Base-by-base conservation (phyloP, 2,329 filamentous ascomycete species). In the Fusarium sublunatum region DNA sequence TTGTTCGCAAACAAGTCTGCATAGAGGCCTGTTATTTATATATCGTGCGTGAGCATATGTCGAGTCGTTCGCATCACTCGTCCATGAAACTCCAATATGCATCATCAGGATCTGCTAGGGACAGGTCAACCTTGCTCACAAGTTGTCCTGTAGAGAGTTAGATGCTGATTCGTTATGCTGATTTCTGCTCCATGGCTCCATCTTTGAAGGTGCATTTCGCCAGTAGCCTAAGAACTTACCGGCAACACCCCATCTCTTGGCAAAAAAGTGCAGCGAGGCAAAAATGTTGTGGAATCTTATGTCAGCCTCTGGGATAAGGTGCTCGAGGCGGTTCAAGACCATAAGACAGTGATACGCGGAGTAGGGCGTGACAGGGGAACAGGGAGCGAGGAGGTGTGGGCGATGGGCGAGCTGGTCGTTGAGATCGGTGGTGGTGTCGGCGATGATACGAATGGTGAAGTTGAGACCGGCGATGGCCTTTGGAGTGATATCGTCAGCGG, bases 391-490 rank as follows among this genome's bases (percentile, higher is more conserved):
- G 22, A 74, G 67, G 19, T 73, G 72, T 9, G 75, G 72, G 10
- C 67, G 66, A 34, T 70, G 71, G 22, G 71, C 66, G 26, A 76
- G 72, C 43, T 74, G 72, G 34, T 72, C 68, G 47, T 75, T 75
- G 44, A 75, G 72, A 31, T 75, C 72, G 35, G 70, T 70, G n/a
- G 73, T 75, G 22, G 73, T 74, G 48, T 76, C 74, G 49, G 72
- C 70, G 34, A 76, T 73, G 44, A 76, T 74, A 41, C 74, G 71
- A 32, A 76, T 72, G 49, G 74, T 74, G 52, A 76, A 76, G 63
- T 76, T 76, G 51, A 76, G 69, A 49, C 74, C 75, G 12, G 74
- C 73, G 13, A 76, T 73, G 58, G 74, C 74, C 52, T 76, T 76
- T 32, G 68, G 69, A 31, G 72, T 68, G 25, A 74, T 71, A 34